These are phyloP conservation scores for Tricholoma matsutake DNA, from an alignment of 768 basidiomycete species.

Conservation along the genomic window DNA sequence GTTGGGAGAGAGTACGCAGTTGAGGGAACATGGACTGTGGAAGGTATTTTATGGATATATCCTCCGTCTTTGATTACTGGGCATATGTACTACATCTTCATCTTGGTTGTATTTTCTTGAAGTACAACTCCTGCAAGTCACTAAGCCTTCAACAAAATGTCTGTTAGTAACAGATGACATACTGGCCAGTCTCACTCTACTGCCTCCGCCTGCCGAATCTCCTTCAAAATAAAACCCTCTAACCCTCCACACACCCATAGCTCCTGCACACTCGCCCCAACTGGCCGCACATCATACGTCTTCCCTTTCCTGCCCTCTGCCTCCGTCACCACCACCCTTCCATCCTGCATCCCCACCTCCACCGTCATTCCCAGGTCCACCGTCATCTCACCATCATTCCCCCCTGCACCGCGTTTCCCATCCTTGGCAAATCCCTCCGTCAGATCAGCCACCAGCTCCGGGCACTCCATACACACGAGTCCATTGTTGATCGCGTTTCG, in stretches of 20 bases:
- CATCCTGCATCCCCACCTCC: constrained; percentile 65
- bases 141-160: neutral
- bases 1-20: too few species aligned
- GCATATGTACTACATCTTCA: neutral
- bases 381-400: constrained; percentile 79
- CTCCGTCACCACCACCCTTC: constrained; percentile 54
- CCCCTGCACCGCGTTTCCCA: constrained; percentile 75
- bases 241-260: constrained; percentile 94
- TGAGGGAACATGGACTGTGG: too few species aligned
- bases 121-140: neutral
- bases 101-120: neutral
- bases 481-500: constrained; percentile 99
- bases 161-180: neutral
- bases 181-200: neutral
- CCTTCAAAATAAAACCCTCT: constrained; percentile 87
- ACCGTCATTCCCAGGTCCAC: constrained; percentile 69
- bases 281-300: constrained; percentile 65
- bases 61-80: neutral
- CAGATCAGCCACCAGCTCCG: constrained; percentile 82
- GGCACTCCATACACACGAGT: constrained; percentile 90
- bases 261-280: constrained; percentile 95
- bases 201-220: constrained; percentile 42
- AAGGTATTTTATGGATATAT: neutral
- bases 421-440: constrained; percentile 72
- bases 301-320: constrained; percentile 44